Percentiles rank a stretch among this genome's conserved stretches.
Conservation (phyloP, 768 basidiomycete species). For the Russula sp. region DNA sequence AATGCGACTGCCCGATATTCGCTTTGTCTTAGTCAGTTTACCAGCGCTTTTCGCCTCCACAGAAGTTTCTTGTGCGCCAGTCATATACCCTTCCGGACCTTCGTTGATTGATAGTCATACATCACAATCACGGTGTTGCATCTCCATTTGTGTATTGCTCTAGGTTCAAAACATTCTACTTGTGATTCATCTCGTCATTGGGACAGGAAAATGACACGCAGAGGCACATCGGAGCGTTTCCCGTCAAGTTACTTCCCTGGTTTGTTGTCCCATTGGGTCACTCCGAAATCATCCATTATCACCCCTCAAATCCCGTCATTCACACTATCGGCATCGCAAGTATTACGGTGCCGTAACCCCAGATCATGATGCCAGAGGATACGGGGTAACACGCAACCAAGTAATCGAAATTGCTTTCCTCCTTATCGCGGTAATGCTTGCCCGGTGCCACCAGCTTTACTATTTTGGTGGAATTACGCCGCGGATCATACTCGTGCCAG, state of each 20-base stretch:
- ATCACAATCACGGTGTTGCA: not conserved
- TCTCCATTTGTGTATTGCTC: not conserved
- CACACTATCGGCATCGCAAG: no score
- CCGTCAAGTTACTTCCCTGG: not conserved
- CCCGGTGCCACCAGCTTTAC: not conserved
- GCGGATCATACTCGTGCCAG: not conserved
- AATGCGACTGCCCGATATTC: no score
- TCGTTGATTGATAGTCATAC: no score
- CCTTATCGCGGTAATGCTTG: not conserved
- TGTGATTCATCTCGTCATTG: slow-evolving; percentile 8
- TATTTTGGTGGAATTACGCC: not conserved
- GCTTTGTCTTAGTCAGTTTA: no score
- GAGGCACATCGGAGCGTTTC: not conserved
- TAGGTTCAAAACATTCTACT: not conserved
- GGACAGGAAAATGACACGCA: not conserved
- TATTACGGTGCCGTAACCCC: not conserved
- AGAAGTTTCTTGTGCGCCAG: not conserved
- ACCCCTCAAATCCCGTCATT: not conserved
- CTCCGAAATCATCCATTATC: slow-evolving; percentile 7
- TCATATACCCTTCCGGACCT: not conserved
- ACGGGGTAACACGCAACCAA: no score
- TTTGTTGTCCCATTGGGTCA: slow-evolving; percentile 6
- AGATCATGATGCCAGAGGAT: not conserved
- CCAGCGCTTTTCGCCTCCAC: not conserved
- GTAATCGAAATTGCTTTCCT: not conserved